Evolutionary conservation across 352 stramenopile genomes (phyloP), one percentile per base, ranked within the genome.

Genomic region (Pythium plurisporium): DNA sequence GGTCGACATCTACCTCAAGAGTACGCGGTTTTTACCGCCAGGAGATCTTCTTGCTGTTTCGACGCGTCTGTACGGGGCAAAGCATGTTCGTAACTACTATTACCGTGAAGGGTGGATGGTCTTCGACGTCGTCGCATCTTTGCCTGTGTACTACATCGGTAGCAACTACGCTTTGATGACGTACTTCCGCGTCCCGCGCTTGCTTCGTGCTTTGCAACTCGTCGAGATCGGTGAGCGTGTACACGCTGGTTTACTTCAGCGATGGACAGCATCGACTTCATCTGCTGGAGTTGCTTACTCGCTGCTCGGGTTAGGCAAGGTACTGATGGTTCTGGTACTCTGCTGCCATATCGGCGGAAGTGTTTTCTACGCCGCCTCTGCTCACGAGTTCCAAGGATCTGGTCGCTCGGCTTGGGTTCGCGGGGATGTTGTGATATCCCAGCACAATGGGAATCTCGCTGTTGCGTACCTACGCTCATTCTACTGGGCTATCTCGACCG

Each of bases 1-100:
- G 12, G 36, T 67, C 19, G 68, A 76, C 34, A 76, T 76, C 33
- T 72, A 70, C 33, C 59, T 76, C 26, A 76, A 72, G 56, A 56
- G 48, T 48, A 47, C 36, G 20, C 60, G 63, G 17, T 72, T 76
- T 40, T 38, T 60, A 36, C 46, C 63, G 25, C 50, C 50, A 41
- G 45, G 30, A 4, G 60, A 69, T 44, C 25, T 64, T 29, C 29
- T 64, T 7, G 56, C 52, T 8, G 49, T 64, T 8, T 61, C 52
- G 9, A 58, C 55, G 1, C 34, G 47, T 22, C 43, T 68, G 22
- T 62, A 46, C n/a, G 46, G 43, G 1, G 23, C 50, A 15, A 31
- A 45, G 22, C 46, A 70, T 17, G 69, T 73, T 44, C 61, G 68
- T 6, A 14, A 43, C 5, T 48, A 64, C 47, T 76, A 76, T 46